Conservation (phyloP, 1,139 yeast species). For the Lodderomyces orthopsilosis region DNA sequence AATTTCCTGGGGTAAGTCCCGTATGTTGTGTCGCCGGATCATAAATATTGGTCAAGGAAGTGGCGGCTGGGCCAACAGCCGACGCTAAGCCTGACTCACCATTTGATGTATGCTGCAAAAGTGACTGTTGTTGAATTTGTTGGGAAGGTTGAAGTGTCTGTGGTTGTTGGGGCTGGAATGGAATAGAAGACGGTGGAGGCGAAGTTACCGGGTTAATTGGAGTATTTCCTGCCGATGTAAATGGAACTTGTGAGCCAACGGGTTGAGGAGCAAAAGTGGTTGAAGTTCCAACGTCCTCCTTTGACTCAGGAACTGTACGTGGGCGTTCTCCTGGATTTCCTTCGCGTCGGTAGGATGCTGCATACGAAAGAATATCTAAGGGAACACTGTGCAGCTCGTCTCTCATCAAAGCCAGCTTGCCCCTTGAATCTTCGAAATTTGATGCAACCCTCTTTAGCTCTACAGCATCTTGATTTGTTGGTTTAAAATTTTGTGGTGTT, state of each 20-base stretch:
- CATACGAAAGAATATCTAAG: constrained; percentile 37
- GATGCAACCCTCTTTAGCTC: not conserved
- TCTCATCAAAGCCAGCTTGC: constrained; percentile 5
- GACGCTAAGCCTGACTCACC: not conserved
- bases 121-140: constrained; percentile 1
- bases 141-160: not conserved
- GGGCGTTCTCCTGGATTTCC: not conserved
- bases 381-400: constrained; percentile 4
- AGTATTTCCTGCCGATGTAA: constrained; percentile 12
- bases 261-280: not conserved
- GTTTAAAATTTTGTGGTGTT: constrained; percentile 25
- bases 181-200: constrained; percentile 1
- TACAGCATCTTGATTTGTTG: constrained; percentile 6
- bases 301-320: constrained; percentile 4
- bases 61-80: not conserved
- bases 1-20: not conserved
- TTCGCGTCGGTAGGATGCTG: constrained; percentile 27
- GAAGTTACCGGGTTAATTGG: constrained; percentile 4
- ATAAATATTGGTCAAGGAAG: not conserved
- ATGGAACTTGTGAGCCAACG: constrained; percentile 6
- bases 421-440: constrained; percentile 6
- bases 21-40: not conserved
- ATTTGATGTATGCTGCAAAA: not conserved
- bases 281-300: not conserved
- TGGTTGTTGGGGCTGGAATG: not conserved